phyloP scores from a whole-genome alignment of 805 yeast species.

The Barnettozyma pratensis region DNA sequence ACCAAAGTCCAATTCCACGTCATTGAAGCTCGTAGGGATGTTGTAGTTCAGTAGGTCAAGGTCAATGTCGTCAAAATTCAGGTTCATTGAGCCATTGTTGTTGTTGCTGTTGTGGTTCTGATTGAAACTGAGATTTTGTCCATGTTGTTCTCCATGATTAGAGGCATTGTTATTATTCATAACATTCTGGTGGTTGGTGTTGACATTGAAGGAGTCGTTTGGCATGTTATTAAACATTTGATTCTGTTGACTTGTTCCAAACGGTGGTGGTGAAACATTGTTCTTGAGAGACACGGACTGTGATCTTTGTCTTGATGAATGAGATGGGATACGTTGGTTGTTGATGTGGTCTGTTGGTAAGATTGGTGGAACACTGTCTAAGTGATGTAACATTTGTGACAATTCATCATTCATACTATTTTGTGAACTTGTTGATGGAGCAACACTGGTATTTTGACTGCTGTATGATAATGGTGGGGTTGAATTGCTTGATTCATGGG shows the following conservation, averaged over 20 bases:
- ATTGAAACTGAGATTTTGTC: neutral
- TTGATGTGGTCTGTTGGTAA: conserved; percentile 8
- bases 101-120: conserved; percentile 2
- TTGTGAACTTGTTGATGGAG: neutral
- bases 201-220: too few relatives aligned
- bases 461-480: neutral
- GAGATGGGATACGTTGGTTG: conserved; percentile 8
- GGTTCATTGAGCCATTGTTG: neutral
- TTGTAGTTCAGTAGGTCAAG: conserved; percentile 10
- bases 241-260: neutral
- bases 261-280: conserved; percentile 5
- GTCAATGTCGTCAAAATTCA: conserved; percentile 5
- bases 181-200: too few relatives aligned
- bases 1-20: conserved; percentile 51
- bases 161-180: too few relatives aligned
- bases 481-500: conserved; percentile 7
- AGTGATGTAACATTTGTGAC: conserved; percentile 23
- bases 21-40: conserved; percentile 11
- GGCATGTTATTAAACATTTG: too few relatives aligned
- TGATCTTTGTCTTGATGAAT: conserved; percentile 10
- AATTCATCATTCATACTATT: conserved; percentile 11
- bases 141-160: too few relatives aligned
- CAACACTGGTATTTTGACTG: neutral
- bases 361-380: conserved; percentile 25
- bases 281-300: conserved; percentile 10